Evolutionary conservation across 345 rosid species (phyloP).

Genomic region (Capsella bursapastoris): DNA sequence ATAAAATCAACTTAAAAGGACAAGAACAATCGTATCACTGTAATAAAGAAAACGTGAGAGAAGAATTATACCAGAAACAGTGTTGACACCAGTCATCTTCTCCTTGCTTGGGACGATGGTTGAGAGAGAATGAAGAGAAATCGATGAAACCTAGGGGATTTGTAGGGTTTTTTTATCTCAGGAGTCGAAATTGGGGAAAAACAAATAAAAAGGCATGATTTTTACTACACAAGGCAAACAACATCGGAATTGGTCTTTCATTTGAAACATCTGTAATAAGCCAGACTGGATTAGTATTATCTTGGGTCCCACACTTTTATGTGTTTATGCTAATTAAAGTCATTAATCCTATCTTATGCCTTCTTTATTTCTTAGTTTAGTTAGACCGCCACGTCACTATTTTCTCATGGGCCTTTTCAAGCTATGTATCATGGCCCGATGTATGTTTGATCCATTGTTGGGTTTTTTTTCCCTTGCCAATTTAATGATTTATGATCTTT

Average conservation of each 20-base stretch:
- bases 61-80: conserved; percentile 28
- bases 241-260: conserved; percentile 27
- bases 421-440: too few relatives aligned
- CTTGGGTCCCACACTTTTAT: conserved; percentile 19
- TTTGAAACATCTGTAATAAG: conserved; percentile 6
- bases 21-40: background rate
- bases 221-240: conserved; percentile 13
- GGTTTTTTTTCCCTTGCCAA: too few relatives aligned
- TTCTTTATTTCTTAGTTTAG: too few relatives aligned
- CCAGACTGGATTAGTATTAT: conserved; percentile 35
- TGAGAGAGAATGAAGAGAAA: background rate
- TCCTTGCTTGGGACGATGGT: background rate
- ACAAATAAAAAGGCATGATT: background rate
- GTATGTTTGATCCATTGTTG: too few relatives aligned
- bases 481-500: too few relatives aligned
- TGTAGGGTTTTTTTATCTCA: background rate
- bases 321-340: conserved; percentile 29
- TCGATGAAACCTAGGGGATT: background rate
- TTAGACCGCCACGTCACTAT: too few relatives aligned
- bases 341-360: background rate
- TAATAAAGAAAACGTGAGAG: background rate
- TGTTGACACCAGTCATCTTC: conserved; percentile 35
- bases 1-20: background rate
- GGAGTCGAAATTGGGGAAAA: conserved; percentile 8
- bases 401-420: too few relatives aligned